Evolutionary conservation across 148 eudicot species (phyloP).

Genomic region (Rhododendron vialii): DNA sequence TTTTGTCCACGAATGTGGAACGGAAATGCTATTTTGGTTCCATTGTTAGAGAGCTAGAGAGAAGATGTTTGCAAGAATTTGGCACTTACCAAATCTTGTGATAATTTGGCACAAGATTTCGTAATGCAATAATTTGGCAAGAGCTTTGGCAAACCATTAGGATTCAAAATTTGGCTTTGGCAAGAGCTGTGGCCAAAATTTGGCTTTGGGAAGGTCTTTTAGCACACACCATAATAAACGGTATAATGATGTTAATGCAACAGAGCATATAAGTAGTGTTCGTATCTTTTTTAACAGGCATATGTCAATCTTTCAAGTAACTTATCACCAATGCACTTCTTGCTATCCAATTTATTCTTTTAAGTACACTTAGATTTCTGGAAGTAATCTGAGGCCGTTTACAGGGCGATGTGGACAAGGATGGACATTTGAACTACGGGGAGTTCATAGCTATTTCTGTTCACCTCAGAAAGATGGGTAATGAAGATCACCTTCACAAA

Average conservation of each 20-base stretch:
- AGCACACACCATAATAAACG: background rate
- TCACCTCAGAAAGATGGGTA: constrained; percentile 70
- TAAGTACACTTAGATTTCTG: background rate
- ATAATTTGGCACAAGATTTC: background rate
- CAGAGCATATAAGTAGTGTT: background rate
- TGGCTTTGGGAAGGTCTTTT: background rate
- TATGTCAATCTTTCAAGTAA: background rate
- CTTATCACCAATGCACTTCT: background rate
- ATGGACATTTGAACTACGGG: constrained; percentile 60
- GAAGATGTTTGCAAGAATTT: background rate
- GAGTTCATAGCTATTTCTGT: constrained; percentile 75
- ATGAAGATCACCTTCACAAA: constrained; percentile 69
- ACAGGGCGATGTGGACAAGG: constrained; percentile 75
- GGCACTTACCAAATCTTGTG: background rate
- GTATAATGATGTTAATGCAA: background rate
- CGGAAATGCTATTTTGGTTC: background rate
- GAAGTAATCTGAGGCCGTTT: background rate
- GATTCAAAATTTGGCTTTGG: background rate
- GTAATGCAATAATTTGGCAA: background rate
- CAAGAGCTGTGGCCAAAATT: background rate
- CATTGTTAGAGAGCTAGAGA: background rate
- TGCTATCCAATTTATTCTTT: background rate
- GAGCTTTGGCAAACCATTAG: background rate
- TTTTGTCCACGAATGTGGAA: background rate
- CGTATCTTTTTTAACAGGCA: background rate